phyloP scores from a whole-genome alignment of 805 yeast genomes.

The Barnettozyma salicaria region DNA sequence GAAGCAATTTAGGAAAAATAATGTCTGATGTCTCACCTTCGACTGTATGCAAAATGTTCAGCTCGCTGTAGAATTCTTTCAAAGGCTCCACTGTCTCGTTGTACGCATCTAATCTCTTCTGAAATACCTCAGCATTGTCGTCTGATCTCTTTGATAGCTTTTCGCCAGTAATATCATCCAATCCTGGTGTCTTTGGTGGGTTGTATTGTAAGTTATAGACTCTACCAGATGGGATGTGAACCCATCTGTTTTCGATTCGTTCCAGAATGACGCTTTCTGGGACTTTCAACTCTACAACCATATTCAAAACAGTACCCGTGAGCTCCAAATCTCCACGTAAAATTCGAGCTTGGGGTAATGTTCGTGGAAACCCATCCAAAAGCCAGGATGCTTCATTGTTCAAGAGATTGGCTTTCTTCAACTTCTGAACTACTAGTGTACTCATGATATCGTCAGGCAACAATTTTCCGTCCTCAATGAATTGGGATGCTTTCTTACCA shows the following conservation, averaged over 20 bases:
- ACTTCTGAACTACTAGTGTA: constrained; percentile 45
- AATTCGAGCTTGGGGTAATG: constrained; percentile 60
- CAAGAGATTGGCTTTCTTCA: constrained; percentile 39
- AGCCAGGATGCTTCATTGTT: constrained; percentile 52
- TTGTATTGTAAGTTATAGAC: constrained; percentile 81
- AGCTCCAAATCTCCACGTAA: constrained; percentile 41
- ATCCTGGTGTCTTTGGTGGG: constrained; percentile 79
- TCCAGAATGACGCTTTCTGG: constrained; percentile 79
- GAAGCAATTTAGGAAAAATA: constrained; percentile 64
- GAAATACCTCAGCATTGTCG: constrained; percentile 72
- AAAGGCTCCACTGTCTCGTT: constrained; percentile 55
- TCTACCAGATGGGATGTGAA: constrained; percentile 79
- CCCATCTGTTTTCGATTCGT: constrained; percentile 80
- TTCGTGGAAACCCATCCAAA: constrained; percentile 91
- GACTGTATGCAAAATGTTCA: constrained; percentile 48
- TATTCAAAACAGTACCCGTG: constrained; percentile 44
- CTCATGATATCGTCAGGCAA: constrained; percentile 73
- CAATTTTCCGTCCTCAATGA: constrained; percentile 57
- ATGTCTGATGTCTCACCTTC: constrained; percentile 80
- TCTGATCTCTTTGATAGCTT: constrained; percentile 74
- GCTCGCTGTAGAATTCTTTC: constrained; percentile 48
- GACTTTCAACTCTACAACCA: constrained; percentile 83
- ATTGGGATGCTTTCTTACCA: constrained; percentile 51
- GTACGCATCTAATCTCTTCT: constrained; percentile 59
- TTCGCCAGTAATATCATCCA: constrained; percentile 88